Conservation (phyloP, 805 yeast genomes). For the Kregervanrija pseudodelftensis region DNA sequence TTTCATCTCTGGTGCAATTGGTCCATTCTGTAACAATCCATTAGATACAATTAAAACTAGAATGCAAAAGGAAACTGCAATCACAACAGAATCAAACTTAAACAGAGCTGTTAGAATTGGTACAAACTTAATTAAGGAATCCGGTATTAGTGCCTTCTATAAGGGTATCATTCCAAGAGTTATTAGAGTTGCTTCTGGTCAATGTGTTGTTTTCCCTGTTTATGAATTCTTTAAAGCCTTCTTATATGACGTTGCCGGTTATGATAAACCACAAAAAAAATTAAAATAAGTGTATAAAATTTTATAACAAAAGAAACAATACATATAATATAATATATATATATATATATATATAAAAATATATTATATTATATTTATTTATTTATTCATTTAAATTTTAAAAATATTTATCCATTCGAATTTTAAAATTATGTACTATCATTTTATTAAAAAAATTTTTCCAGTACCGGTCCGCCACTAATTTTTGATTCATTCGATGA, state of each 20-base stretch:
- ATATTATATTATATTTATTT: not conserved
- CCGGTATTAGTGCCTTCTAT: slow-evolving; percentile 83
- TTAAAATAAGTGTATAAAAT: slow-evolving; percentile 9
- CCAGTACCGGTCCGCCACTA: too few relatives aligned
- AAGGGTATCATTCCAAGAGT: slow-evolving; percentile 98
- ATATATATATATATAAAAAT: not conserved
- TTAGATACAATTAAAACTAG: slow-evolving; percentile 95
- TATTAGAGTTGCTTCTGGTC: slow-evolving; percentile 99
- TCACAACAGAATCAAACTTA: slow-evolving; percentile 57
- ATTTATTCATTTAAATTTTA: not conserved
- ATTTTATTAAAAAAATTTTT: not conserved
- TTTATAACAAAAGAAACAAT: not conserved
- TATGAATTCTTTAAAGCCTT: slow-evolving; percentile 78
- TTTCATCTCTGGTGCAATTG: slow-evolving; percentile 89
- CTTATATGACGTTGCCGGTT: slow-evolving; percentile 36
- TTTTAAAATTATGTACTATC: not conserved
- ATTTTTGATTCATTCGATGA: not conserved
- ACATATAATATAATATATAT: not conserved
- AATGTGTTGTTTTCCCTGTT: slow-evolving; percentile 96
- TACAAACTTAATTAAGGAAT: slow-evolving; percentile 73
- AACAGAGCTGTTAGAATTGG: slow-evolving; percentile 78
- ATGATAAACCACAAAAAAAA: slow-evolving; percentile 13
- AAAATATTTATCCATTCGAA: not conserved
- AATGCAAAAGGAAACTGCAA: slow-evolving; percentile 82
- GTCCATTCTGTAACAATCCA: slow-evolving; percentile 97